Percentiles rank a stretch among this genome's conserved stretches.
Conservation (phyloP, 768 basidiomycete genomes). For the Tubosaeta sp. region DNA sequence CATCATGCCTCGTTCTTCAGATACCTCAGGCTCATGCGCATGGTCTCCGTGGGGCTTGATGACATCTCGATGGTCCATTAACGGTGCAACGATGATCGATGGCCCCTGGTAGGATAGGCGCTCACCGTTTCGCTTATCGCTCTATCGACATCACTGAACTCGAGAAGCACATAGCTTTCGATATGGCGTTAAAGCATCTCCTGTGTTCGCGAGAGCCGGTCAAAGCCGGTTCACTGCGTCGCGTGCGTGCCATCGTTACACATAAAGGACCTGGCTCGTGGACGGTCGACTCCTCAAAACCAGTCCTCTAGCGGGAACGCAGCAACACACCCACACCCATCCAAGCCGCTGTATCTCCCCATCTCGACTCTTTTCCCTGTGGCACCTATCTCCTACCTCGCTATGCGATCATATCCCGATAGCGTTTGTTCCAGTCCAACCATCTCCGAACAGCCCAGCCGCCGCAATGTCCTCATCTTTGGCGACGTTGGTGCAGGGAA, state of each 20-base stretch:
- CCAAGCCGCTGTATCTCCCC: neutral
- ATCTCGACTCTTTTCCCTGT: neutral
- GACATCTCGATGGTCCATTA: neutral
- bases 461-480: constrained; percentile 25
- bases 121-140: constrained; percentile 6
- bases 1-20: neutral
- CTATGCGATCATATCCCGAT: constrained; percentile 8
- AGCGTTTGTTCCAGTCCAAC: constrained; percentile 14
- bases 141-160: neutral
- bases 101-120: constrained; percentile 1
- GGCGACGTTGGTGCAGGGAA: constrained; percentile 33
- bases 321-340: neutral
- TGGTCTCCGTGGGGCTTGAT: neutral
- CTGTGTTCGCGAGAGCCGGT: constrained; percentile 8
- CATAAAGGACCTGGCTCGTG: constrained; percentile 14
- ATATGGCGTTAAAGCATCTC: neutral
- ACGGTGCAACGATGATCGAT: neutral
- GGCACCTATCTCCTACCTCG: neutral
- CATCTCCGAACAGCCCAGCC: constrained; percentile 5
- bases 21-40: neutral
- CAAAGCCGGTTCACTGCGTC: constrained; percentile 1
- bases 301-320: constrained; percentile 2
- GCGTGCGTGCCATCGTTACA: constrained; percentile 8
- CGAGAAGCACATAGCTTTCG: constrained; percentile 11
- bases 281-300: neutral